A percentile compares a stretch with the other conserved stretches of the same genome.
These are phyloP conservation scores for Puccinia sorghi DNA, from an alignment of 1,284 basidiomycete species.

Conservation along the genomic window DNA sequence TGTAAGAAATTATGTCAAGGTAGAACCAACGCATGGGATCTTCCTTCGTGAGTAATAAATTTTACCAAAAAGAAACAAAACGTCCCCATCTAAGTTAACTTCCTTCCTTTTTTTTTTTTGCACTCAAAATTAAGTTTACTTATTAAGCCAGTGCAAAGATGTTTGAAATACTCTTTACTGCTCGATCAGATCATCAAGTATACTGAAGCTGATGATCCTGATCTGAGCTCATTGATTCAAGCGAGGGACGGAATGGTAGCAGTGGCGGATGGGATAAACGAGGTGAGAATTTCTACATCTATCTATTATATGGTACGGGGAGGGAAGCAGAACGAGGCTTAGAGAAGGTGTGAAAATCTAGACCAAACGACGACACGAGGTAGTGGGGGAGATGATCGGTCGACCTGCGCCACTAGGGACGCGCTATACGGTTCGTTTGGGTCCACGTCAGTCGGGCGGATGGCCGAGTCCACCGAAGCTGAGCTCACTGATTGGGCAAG, in stretches of 20 bases:
- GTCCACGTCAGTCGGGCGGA: not conserved
- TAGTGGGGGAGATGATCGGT: slow-evolving; percentile 18
- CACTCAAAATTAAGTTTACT: slow-evolving; percentile 11
- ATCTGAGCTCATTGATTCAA: slow-evolving; percentile 1
- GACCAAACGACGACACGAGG: slow-evolving; percentile 8
- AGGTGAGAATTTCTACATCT: not conserved
- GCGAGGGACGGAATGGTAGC: slow-evolving; percentile 12
- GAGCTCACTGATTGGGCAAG: not conserved
- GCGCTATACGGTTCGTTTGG: not conserved
- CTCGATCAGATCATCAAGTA: slow-evolving; percentile 39
- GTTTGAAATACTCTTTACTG: slow-evolving; percentile 39
- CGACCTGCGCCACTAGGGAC: not conserved
- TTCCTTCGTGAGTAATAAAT: slow-evolving; percentile 40
- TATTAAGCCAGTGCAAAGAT: slow-evolving; percentile 45
- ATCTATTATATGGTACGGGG: not conserved
- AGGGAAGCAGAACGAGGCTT: not conserved
- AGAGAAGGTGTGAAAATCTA: not conserved
- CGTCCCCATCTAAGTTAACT: not conserved
- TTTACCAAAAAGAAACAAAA: not conserved
- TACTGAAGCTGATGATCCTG: slow-evolving; percentile 20
- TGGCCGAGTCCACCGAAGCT: not conserved
- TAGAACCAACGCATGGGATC: slow-evolving; percentile 39
- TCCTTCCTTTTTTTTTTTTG: not conserved
- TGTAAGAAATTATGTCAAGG: slow-evolving; percentile 23
- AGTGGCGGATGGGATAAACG: slow-evolving; percentile 6